Evolutionary conservation across 2,329 filamentous ascomycete species (phyloP).

Genomic region (Pezizomycotina sp.): DNA sequence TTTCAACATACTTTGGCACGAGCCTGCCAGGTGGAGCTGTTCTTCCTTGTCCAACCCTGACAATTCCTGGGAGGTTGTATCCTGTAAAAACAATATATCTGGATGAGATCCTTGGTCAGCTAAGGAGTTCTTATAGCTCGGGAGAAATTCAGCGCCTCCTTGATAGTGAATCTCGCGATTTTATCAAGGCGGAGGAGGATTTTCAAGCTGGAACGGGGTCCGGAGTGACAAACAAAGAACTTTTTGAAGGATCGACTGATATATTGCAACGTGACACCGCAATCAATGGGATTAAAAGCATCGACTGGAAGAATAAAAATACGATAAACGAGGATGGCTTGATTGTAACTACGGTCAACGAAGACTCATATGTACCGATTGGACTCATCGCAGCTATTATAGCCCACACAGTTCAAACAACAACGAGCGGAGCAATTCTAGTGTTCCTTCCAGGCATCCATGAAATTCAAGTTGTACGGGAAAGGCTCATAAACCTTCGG

Average conservation of each 20-base stretch:
- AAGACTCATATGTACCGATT: constrained; percentile 30
- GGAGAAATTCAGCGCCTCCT: constrained; percentile 22
- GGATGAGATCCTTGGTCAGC: constrained; percentile 29
- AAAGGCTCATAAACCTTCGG: constrained; percentile 28
- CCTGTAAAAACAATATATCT: constrained; percentile 33
- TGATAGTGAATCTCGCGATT: constrained; percentile 25
- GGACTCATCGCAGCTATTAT: constrained; percentile 33
- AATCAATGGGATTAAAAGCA: too few species aligned
- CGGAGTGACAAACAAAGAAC: too few species aligned
- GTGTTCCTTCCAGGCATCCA: constrained; percentile 34
- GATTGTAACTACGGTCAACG: constrained; percentile 25
- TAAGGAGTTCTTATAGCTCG: constrained; percentile 24
- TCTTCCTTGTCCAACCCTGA: constrained; percentile 31
- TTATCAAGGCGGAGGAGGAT: constrained; percentile 22
- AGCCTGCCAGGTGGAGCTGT: constrained; percentile 25
- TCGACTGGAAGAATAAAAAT: constrained; percentile 31
- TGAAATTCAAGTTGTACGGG: constrained; percentile 26
- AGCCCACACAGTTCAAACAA: constrained; percentile 33
- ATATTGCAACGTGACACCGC: too few species aligned
- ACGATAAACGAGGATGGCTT: constrained; percentile 24
- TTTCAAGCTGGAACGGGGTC: too few species aligned
- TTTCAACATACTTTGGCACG: constrained; percentile 33
- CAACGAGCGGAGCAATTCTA: constrained; percentile 33
- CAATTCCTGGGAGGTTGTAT: constrained; percentile 33
- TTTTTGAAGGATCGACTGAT: too few species aligned